Evolutionary conservation across 2,329 filamentous ascomycete genomes (phyloP).

Genomic region (Mycogone perniciosa): DNA sequence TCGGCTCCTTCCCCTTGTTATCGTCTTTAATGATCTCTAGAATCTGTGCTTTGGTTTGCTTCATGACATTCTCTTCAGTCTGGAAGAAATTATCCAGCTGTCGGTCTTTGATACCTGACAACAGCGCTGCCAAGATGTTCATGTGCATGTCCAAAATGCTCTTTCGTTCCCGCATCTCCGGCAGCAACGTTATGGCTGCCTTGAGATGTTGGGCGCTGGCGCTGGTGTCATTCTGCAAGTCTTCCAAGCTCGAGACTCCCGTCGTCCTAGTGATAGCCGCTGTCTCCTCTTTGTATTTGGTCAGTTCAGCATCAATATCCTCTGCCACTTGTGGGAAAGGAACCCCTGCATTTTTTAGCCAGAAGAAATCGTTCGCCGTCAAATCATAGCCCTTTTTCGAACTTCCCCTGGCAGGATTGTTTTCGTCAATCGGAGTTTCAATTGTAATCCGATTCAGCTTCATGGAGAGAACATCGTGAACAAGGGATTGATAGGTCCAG

Average conservation of each 20-base stretch:
- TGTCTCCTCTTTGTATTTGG: constrained; percentile 91
- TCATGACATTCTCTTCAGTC: constrained; percentile 85
- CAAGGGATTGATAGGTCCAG: constrained; percentile 72
- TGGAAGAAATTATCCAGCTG: constrained; percentile 96
- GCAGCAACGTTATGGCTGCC: constrained; percentile 86
- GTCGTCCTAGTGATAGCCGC: constrained; percentile 93
- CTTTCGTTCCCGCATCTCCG: constrained; percentile 88
- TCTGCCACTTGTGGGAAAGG: constrained; percentile 96
- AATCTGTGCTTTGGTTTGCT: constrained; percentile 84
- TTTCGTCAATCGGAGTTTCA: constrained; percentile 73
- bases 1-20: constrained; percentile 73
- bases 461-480: constrained; percentile 56
- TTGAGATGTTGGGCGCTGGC: constrained; percentile 92
- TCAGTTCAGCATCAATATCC: constrained; percentile 89
- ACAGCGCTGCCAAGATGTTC: constrained; percentile 80
- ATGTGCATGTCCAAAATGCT: constrained; percentile 96
- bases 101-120: constrained; percentile 81
- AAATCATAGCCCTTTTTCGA: constrained; percentile 88
- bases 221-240: constrained; percentile 82
- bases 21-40: constrained; percentile 77
- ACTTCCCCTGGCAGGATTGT: constrained; percentile 64
- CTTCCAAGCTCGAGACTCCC: constrained; percentile 84
- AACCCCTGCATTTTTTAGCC: constrained; percentile 82
- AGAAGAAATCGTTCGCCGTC: constrained; percentile 89
- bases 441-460: constrained; percentile 88